Base-by-base conservation (phyloP, 306 rosid species). In the Prunus dulcis region DNA sequence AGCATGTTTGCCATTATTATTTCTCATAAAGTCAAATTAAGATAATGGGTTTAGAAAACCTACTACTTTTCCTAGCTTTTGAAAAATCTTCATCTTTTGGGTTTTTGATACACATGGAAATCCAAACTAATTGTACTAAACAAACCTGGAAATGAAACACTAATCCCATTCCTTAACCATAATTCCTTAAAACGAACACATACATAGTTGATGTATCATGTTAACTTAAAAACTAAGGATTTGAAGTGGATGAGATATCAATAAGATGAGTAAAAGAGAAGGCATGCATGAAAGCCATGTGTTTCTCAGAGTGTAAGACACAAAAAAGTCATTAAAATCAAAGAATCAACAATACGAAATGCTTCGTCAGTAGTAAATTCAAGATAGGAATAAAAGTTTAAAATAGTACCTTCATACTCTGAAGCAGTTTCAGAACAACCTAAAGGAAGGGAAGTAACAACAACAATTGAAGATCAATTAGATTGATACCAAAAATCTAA, bases 391-490 rank as follows among this genome's bases (percentile, higher is more conserved):
- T 38, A 61, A 77, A 67, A 72, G 63, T 69, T 72, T 22, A 63
- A 71, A 56, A 76, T 72, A 74, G 75, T 87, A 94, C 98, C 98
- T 92, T 90, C 71, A 94, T 80, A 76, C 79, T 84, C 74, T 90
- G 96, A 85, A 92, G 84, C 88, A 88, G 92, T 43, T 88, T 79
- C 83, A 91, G 74, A 71, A 94, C 80, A 82, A 88, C 89, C 98
- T 94, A 84, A 34, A 77, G 77, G 82, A 78, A 72, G 67, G 77
- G 49, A 45, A 18, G 38, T 10, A 69, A 74, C 34, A 69, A 69
- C 56, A 69, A 64, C 62, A 75, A 70, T 46, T 72, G 61, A 64
- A 73, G 65, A 71, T 72, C 73, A 72, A 74, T 68, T 45, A 79
- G 77, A 62, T 57, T 28, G 74, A 61, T 20, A 72, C 25, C 0